Evolutionary conservation across 2,329 filamentous ascomycete genomes (phyloP).

Genomic region (Zasmidium cellare): DNA sequence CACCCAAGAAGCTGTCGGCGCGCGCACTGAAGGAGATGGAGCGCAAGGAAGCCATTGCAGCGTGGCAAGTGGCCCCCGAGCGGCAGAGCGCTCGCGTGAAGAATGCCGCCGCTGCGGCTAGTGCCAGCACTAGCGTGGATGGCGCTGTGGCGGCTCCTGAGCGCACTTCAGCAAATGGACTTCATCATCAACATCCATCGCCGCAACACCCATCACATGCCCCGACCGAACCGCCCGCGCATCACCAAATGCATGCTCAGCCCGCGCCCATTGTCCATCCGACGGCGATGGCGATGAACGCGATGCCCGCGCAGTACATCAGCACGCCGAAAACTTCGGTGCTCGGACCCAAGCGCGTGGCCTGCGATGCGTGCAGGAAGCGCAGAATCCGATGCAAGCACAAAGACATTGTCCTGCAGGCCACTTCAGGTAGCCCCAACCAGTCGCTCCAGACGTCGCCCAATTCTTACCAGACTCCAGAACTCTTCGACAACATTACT

Average conservation of each 20-base stretch:
- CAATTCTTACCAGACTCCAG: constrained; percentile 18
- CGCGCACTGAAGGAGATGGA: constrained; percentile 58
- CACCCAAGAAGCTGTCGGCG: constrained; percentile 55
- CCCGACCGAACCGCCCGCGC: constrained; percentile 26
- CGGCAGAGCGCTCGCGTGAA: constrained; percentile 46
- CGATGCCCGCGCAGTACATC: constrained; percentile 36
- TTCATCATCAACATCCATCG: constrained; percentile 22
- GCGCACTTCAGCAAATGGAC: constrained; percentile 15
- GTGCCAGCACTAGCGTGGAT: constrained; percentile 19
- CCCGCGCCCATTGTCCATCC: constrained; percentile 21
- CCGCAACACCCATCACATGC: constrained; percentile 5
- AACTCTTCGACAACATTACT: constrained; percentile 31
- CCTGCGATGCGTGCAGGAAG: constrained; percentile 63
- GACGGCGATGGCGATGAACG: constrained; percentile 29
- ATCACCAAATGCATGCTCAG: constrained; percentile 23
- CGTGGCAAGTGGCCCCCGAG: constrained; percentile 44
- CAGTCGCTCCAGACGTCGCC: constrained; percentile 9
- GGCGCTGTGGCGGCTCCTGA: constrained; percentile 20
- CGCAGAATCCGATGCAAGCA: constrained; percentile 64
- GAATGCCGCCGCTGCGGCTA: constrained; percentile 21
- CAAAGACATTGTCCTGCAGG: constrained; percentile 53
- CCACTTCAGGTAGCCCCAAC: constrained; percentile 15
- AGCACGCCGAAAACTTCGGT: constrained; percentile 58
- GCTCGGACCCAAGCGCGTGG: constrained; percentile 60
- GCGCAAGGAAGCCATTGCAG: constrained; percentile 50